Base-by-base conservation (phyloP, 495 filamentous ascomycete genomes). In the Penicillium parvum region DNA sequence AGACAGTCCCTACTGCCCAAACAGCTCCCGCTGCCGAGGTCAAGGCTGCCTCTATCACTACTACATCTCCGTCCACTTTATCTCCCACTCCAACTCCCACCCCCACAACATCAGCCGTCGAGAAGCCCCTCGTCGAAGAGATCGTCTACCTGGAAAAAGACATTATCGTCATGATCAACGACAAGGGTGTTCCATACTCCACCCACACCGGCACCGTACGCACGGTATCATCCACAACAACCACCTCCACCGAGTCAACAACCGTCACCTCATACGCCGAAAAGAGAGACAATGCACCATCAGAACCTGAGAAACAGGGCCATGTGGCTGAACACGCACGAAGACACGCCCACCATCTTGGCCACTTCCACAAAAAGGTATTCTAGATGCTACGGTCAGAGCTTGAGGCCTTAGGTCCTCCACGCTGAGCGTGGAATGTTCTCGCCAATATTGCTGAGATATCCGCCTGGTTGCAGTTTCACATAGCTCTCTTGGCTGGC, bases 111-210 rank as follows among this genome's bases (percentile, higher is more conserved):
- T 58, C 52, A 7, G 55, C 54, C 11, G 38, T 54, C 10, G 9
- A 58, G 22, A 57, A 57, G n/a, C 43, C 47, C 7, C 35, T 66
- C 26, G 58, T 55, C 0, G 56, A 69, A 25, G 62, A 65, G 28
- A 49, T 65, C n/a, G 47, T 74, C 16, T 66, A 61, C 29, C 33
- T 71, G 18, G 50, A 64, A 29, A 57, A 60, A 16, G 56, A 71
- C 16, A 47, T 74, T n/a, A 35, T 57, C n/a, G 51, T 74, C 40
- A 18, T 63, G 25, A 45, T 65, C n/a, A 59, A 66, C 35, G 55
- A 33, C 1, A 35, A 61, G 5, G 58, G 60, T 8, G 19, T 32
- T 10, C 54, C 58, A 0, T 42, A 55, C 27, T 39, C 51, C 19
- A 70, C 66, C 6, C 50, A 32, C 23, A 57, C 52, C 22, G 61